Percentiles rank a stretch among this genome's conserved stretches.
These are phyloP conservation scores for Alternaria dauci DNA, from an alignment of 2,329 filamentous ascomycete genomes.

Conservation along the genomic window DNA sequence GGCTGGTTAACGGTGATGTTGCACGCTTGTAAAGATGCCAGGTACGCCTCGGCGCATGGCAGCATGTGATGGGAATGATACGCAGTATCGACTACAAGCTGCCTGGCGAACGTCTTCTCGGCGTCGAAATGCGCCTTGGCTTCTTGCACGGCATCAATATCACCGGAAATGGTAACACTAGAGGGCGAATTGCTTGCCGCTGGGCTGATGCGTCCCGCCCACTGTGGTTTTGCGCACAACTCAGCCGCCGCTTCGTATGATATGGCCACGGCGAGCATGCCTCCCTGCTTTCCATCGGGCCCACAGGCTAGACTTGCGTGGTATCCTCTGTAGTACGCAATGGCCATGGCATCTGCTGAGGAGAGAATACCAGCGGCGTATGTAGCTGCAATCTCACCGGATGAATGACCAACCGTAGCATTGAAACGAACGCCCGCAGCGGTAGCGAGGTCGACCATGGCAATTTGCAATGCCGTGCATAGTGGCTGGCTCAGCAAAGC, in stretches of 20 bases:
- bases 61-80: constrained; percentile 51
- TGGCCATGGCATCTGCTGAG: too few species aligned
- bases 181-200: neutral
- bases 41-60: neutral
- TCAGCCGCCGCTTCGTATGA: neutral
- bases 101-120: constrained; percentile 11
- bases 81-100: constrained; percentile 50
- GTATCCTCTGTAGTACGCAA: too few species aligned
- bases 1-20: too few species aligned
- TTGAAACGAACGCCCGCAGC: too few species aligned
- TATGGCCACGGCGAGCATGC: constrained; percentile 2
- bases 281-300: neutral
- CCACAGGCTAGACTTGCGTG: too few species aligned
- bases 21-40: neutral
- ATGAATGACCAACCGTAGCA: too few species aligned
- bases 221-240: neutral
- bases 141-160: neutral
- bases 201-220: neutral
- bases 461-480: too few species aligned
- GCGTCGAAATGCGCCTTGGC: neutral
- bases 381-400: too few species aligned
- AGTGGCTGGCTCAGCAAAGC: too few species aligned
- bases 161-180: neutral
- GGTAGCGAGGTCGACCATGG: too few species aligned
- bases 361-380: too few species aligned